These are phyloP conservation scores for Neophaeococcomyces aloes DNA, from an alignment of 2,329 filamentous ascomycete species.

Conservation along the genomic window DNA sequence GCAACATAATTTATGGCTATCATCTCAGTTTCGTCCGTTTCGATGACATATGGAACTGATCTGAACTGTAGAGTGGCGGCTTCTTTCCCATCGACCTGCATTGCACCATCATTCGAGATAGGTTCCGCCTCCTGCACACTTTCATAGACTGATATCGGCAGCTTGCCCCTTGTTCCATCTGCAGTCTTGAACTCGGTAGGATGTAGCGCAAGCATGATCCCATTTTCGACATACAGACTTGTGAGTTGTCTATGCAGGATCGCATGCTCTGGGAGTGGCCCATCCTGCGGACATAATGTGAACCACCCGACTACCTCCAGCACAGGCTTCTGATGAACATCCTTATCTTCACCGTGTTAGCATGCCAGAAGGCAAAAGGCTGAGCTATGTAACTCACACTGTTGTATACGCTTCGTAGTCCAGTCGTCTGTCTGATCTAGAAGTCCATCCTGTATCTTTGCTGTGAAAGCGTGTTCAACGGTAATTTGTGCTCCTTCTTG, in stretches of 20 bases:
- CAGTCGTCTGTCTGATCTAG: conserved; percentile 52
- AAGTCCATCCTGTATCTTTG: conserved; percentile 52
- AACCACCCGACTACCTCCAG: conserved; percentile 91
- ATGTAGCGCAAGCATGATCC: conserved; percentile 79
- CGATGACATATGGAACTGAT: conserved; percentile 74
- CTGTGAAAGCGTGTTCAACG: conserved; percentile 87
- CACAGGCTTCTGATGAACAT: conserved; percentile 72
- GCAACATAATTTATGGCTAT: conserved; percentile 93
- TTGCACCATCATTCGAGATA: conserved; percentile 41
- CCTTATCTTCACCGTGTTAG: conserved; percentile 53
- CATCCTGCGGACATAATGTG: conserved; percentile 61
- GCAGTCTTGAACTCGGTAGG: conserved; percentile 44
- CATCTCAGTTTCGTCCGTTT: conserved; percentile 95
- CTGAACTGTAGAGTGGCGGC: conserved; percentile 58
- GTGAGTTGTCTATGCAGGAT: conserved; percentile 71
- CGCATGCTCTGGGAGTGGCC: conserved; percentile 57
- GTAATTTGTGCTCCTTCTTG: conserved; percentile 85
- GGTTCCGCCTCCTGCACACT: conserved; percentile 65
- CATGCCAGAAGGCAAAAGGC: background rate
- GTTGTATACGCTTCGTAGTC: conserved; percentile 69
- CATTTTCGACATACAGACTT: conserved; percentile 61
- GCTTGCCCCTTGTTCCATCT: conserved; percentile 58
- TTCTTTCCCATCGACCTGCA: conserved; percentile 60
- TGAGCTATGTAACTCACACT: conserved; percentile 53
- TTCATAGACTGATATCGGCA: conserved; percentile 88